These are phyloP conservation scores for Venturia aucupariae DNA, from an alignment of 2,329 filamentous ascomycete genomes.

Conservation along the genomic window DNA sequence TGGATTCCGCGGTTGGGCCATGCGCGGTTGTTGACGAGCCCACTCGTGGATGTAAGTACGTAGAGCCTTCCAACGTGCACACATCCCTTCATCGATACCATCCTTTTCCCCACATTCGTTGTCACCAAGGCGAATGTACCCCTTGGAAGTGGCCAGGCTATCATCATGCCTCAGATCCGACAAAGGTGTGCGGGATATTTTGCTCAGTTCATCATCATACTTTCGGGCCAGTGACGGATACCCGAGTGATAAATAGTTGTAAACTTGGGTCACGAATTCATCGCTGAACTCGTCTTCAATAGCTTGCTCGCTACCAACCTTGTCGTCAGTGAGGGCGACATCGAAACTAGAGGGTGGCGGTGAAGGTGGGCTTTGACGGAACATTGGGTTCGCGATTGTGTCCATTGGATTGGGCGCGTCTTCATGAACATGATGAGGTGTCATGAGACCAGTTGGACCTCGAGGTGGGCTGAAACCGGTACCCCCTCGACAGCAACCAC, in stretches of 20 bases:
- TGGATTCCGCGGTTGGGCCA: slow-evolving; percentile 33
- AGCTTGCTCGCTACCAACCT: slow-evolving; percentile 26
- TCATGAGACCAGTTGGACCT: slow-evolving; percentile 42
- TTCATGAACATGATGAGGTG: slow-evolving; percentile 31
- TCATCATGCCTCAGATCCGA: slow-evolving; percentile 66
- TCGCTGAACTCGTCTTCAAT: slow-evolving; percentile 62
- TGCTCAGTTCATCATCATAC: slow-evolving; percentile 77
- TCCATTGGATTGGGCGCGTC: slow-evolving; percentile 35
- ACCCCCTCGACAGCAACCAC: slow-evolving; percentile 52
- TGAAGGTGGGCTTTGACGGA: slow-evolving; percentile 26
- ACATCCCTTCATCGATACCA: slow-evolving; percentile 42
- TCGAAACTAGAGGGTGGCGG: slow-evolving; percentile 28
- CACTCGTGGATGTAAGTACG: slow-evolving; percentile 79
- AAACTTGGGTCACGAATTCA: slow-evolving; percentile 85
- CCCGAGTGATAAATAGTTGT: slow-evolving; percentile 90
- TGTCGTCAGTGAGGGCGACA: slow-evolving; percentile 34
- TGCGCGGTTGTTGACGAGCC: slow-evolving; percentile 75
- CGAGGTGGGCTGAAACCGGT: slow-evolving; percentile 30
- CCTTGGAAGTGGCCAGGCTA: slow-evolving; percentile 50
- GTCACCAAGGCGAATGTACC: slow-evolving; percentile 56
- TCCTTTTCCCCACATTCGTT: slow-evolving; percentile 40
- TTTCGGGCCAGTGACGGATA: slow-evolving; percentile 77
- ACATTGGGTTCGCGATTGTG: slow-evolving; percentile 14
- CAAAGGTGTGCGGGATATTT: slow-evolving; percentile 63
- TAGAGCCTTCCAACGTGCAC: slow-evolving; percentile 75